A percentile compares a stretch with the other conserved stretches of the same genome.
Conservation (phyloP, 495 filamentous ascomycete species). For the Gamarada debralockiae region DNA sequence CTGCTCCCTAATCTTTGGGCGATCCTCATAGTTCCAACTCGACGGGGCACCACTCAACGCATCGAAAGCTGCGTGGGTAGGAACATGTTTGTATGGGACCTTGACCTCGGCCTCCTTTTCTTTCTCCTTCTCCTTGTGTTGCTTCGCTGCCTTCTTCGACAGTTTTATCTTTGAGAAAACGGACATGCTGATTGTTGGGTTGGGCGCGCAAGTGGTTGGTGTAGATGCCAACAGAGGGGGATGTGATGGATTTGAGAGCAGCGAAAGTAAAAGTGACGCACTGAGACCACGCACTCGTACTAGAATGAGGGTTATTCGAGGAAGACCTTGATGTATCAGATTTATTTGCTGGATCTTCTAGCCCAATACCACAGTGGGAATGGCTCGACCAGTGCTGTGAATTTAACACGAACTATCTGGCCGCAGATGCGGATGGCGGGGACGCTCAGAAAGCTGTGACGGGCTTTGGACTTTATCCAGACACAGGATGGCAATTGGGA, state of each 20-base stretch:
- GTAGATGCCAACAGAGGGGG: neutral
- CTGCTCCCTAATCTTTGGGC: conserved; percentile 24
- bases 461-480: too few relatives aligned
- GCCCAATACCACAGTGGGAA: too few relatives aligned
- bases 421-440: too few relatives aligned
- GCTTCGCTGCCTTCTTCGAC: conserved; percentile 45
- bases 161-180: conserved; percentile 46
- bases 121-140: conserved; percentile 41
- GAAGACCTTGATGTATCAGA: too few relatives aligned
- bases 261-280: too few relatives aligned
- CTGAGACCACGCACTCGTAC: too few relatives aligned
- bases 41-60: conserved; percentile 49
- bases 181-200: conserved; percentile 38
- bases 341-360: too few relatives aligned
- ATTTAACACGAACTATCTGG: too few relatives aligned
- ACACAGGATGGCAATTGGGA: too few relatives aligned
- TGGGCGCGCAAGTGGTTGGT: neutral
- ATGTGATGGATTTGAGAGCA: neutral
- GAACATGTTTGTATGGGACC: conserved; percentile 49
- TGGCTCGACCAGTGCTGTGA: too few relatives aligned
- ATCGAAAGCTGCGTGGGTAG: conserved; percentile 53
- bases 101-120: conserved; percentile 33
- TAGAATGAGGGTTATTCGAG: too few relatives aligned
- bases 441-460: too few relatives aligned
- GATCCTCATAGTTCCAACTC: conserved; percentile 34